phyloP scores from a whole-genome alignment of 192 early-diverging fungal species.

The Backusella morwellensis region DNA sequence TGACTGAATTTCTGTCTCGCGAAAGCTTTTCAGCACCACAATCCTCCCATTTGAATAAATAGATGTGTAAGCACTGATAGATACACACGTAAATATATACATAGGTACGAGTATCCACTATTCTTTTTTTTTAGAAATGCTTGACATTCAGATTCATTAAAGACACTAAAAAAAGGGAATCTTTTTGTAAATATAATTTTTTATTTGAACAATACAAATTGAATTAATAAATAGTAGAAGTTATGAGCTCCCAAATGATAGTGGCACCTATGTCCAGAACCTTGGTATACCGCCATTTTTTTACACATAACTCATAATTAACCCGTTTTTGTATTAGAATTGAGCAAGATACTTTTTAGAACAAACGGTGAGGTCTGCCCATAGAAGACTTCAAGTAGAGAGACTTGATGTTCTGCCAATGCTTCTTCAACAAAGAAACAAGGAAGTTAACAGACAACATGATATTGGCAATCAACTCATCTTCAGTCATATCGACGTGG shows the following conservation, averaged over 20 bases:
- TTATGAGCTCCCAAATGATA: conserved; percentile 32
- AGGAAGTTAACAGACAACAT: conserved; percentile 99
- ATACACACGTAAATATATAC: too few relatives aligned
- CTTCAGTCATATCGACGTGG: conserved; percentile 92
- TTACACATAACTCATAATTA: conserved; percentile 10
- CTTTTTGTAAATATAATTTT: not conserved
- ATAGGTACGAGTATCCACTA: too few relatives aligned
- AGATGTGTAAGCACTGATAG: too few relatives aligned
- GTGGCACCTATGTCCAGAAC: conserved; percentile 30
- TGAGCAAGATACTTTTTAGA: conserved; percentile 48
- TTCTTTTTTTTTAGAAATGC: too few relatives aligned
- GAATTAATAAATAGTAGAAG: not conserved
- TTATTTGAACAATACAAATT: conserved; percentile 11
- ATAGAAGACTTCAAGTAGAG: conserved; percentile 97
- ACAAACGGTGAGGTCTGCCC: conserved; percentile 90
- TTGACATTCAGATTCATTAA: too few relatives aligned
- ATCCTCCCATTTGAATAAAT: too few relatives aligned
- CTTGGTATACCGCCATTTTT: conserved; percentile 31
- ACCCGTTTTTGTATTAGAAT: not conserved
- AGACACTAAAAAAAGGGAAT: not conserved
- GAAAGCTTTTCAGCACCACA: too few relatives aligned
- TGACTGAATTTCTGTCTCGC: too few relatives aligned
- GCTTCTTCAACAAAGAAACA: conserved; percentile 97
- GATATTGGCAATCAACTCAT: conserved; percentile 94
- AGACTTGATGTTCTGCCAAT: conserved; percentile 99